Evolutionary conservation across 2,329 filamentous ascomycete species (phyloP).

Genomic region (Claviceps quebecensis): DNA sequence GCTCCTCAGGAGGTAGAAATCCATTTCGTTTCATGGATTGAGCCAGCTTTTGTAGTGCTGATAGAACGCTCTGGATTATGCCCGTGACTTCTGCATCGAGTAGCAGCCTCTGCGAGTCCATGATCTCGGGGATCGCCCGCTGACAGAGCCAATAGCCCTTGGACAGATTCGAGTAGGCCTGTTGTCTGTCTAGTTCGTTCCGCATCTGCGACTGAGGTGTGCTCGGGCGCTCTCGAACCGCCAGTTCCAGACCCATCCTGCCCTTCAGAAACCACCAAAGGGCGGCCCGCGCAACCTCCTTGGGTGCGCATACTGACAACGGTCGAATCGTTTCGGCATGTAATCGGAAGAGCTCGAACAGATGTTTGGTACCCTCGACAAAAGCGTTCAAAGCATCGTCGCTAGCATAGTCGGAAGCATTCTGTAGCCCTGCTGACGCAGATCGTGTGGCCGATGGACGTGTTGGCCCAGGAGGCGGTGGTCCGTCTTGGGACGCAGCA

Average conservation of each 20-base stretch:
- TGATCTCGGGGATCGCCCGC: constrained; percentile 36
- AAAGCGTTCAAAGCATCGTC: constrained; percentile 60
- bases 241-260: constrained; percentile 57
- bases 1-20: constrained; percentile 56
- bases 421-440: constrained; percentile 26
- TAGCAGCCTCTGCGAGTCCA: constrained; percentile 26
- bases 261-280: constrained; percentile 88
- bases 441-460: constrained; percentile 17
- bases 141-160: constrained; percentile 75
- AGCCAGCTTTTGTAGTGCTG: constrained; percentile 58
- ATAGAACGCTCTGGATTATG: constrained; percentile 41
- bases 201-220: constrained; percentile 37
- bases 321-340: constrained; percentile 63
- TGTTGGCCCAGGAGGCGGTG: constrained; percentile 3
- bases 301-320: constrained; percentile 45
- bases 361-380: constrained; percentile 53
- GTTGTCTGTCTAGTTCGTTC: constrained; percentile 46
- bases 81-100: constrained; percentile 35
- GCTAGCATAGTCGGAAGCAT: constrained; percentile 30
- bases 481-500: constrained; percentile 13
- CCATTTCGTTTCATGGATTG: constrained; percentile 76
- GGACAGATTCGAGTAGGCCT: constrained; percentile 73
- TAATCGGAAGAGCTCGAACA: constrained; percentile 61
- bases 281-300: constrained; percentile 57
- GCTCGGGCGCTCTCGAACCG: constrained; percentile 49